Evolutionary conservation across 208 protist genomes (phyloP).

Genomic region (Leishmania aethiopica): DNA sequence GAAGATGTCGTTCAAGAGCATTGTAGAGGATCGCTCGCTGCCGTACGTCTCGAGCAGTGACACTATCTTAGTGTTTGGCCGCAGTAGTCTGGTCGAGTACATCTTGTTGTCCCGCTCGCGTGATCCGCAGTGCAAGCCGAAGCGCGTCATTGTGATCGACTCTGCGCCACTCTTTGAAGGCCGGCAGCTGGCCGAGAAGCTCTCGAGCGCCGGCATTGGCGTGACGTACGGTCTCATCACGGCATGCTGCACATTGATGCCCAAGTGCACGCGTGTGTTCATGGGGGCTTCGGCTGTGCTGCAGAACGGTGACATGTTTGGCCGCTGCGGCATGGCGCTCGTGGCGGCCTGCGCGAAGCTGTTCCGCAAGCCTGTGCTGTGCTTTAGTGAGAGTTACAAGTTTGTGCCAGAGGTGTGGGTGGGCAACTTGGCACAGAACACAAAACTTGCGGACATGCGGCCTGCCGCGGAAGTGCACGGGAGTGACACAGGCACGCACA

Average conservation of each 20-base stretch:
- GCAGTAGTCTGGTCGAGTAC: constrained; percentile 74
- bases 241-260: constrained; percentile 95
- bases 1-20: constrained; percentile 67
- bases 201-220: constrained; percentile 81
- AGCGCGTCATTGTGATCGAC: constrained; percentile 95
- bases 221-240: constrained; percentile 95
- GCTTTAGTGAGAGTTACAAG: constrained; percentile 98
- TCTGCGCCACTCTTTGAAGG: constrained; percentile 94
- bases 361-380: constrained; percentile 96
- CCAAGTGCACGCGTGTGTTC: constrained; percentile 94
- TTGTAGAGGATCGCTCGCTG: constrained; percentile 75
- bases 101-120: constrained; percentile 66
- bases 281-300: constrained; percentile 94
- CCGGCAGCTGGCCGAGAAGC: constrained; percentile 58
- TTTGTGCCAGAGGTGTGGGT: constrained; percentile 96
- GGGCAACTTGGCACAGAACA: constrained; percentile 96
- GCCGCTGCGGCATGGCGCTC: constrained; percentile 92
- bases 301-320: constrained; percentile 94
- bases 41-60: constrained; percentile 67
- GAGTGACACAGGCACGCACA: constrained; percentile 20
- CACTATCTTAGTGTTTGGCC: constrained; percentile 83
- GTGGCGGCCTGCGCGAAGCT: constrained; percentile 93
- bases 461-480: constrained; percentile 21
- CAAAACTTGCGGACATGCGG: constrained; percentile 73
- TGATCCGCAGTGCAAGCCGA: constrained; percentile 44